Percentiles rank a stretch among this genome's conserved stretches.
These are phyloP conservation scores for Diaporthe capsici DNA, from an alignment of 2,329 filamentous ascomycete species.

Conservation along the genomic window DNA sequence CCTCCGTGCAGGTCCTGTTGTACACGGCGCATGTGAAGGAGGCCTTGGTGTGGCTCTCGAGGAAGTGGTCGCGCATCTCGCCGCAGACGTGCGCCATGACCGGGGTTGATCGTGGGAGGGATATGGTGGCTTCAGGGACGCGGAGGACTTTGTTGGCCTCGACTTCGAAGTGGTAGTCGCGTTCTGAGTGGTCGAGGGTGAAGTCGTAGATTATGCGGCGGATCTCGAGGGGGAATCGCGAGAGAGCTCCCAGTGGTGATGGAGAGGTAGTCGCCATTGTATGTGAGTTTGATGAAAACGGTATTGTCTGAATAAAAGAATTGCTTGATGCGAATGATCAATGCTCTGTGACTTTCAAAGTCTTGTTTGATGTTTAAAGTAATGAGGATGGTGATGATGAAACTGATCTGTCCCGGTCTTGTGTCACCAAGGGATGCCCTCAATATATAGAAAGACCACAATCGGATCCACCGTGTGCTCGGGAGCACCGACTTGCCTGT, in stretches of 20 bases:
- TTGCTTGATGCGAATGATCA: neutral
- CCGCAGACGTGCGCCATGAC: slow-evolving; percentile 6
- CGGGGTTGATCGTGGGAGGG: neutral
- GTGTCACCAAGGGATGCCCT: neutral
- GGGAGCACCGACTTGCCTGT: neutral
- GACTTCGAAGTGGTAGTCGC: slow-evolving; percentile 13
- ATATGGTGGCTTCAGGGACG: neutral
- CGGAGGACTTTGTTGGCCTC: slow-evolving; percentile 11
- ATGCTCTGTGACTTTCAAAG: neutral
- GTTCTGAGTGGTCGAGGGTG: neutral
- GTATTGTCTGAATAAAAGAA: neutral
- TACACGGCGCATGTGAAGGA: neutral
- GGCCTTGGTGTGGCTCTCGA: neutral
- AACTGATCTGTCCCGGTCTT: neutral
- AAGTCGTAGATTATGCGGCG: slow-evolving; percentile 13
- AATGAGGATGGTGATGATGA: neutral
- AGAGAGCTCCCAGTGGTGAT: slow-evolving; percentile 1
- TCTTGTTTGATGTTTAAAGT: neutral
- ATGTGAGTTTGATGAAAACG: too few species aligned
- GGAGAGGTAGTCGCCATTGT: neutral
- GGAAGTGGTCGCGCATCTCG: neutral
- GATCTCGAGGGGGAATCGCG: slow-evolving; percentile 1
- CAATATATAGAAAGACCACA: neutral
- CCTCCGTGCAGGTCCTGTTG: slow-evolving; percentile 4
- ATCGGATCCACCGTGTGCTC: neutral